Percentiles rank a stretch among this genome's conserved stretches.
phyloP scores from a whole-genome alignment of 805 yeast species.

The Saccharomyces mikatae region DNA sequence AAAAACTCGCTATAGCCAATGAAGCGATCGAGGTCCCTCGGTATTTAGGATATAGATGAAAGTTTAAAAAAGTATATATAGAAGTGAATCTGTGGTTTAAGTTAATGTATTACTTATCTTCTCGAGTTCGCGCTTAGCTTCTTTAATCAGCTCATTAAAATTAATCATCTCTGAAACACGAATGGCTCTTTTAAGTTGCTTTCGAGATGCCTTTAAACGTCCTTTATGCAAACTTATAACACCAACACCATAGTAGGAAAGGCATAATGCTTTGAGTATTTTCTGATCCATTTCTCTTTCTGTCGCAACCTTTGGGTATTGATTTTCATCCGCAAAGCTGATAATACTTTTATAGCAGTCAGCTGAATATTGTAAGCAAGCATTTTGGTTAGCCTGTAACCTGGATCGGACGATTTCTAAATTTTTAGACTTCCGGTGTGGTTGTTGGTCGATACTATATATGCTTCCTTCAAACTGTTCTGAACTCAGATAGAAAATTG shows the following conservation, averaged over 20 bases:
- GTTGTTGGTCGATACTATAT: constrained; percentile 16
- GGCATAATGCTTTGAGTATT: constrained; percentile 44
- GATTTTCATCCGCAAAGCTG: constrained; percentile 26
- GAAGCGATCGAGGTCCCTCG: neutral
- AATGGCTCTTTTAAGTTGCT: constrained; percentile 54
- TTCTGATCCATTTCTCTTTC: neutral
- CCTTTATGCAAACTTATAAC: constrained; percentile 57
- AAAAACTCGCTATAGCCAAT: neutral
- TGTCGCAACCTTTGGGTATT: constrained; percentile 3
- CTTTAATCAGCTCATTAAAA: constrained; percentile 47
- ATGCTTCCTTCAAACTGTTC: constrained; percentile 46
- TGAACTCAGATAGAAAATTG: constrained; percentile 54
- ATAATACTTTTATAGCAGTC: constrained; percentile 34
- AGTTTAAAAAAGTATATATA: neutral
- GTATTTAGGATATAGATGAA: neutral
- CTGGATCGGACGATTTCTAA: neutral
- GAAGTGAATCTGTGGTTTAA: neutral
- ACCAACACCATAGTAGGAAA: constrained; percentile 76
- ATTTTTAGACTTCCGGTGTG: constrained; percentile 8
- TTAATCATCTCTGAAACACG: constrained; percentile 56
- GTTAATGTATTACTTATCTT: constrained; percentile 22
- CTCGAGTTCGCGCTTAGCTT: constrained; percentile 53
- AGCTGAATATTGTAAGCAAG: constrained; percentile 20
- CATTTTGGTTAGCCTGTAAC: constrained; percentile 7
- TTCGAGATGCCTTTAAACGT: constrained; percentile 45